Evolutionary conservation across 2,329 filamentous ascomycete genomes (phyloP), one percentile per base, ranked within the genome.

Genomic region (Penicillium sp.): DNA sequence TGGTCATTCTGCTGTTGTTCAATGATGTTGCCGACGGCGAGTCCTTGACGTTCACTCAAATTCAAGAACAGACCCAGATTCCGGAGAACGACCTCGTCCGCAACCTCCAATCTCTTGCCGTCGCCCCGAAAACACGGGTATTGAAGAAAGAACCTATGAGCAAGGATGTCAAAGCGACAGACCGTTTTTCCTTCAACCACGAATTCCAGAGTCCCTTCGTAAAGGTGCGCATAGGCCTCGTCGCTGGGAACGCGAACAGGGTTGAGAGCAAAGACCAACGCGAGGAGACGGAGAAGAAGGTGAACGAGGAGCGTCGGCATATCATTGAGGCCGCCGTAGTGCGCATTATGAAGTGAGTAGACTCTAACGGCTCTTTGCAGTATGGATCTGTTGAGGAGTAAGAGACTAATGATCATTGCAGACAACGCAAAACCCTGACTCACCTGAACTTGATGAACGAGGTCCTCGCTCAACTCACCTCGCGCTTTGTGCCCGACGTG

Each of bases 1-100:
- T 97, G 88, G 74, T 96, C 18, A 83, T 97, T 25, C 71, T 98
- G 18, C 68, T 95, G 39, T 80, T 96, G 0, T 98, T 97, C 77
- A 97, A 97, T 61, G 83, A 91, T 34, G 62, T 94, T 0, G 67
- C 73, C 2, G 58, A 71, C 0, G 74, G 72, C 28, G 66, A 76
- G 45, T 73, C 67, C 18, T 63, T 84, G 6, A 80, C 75, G 0
- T 82, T 78, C 48, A 86, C 93, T 47, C 88, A 95, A 53, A 93
- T 97, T 27, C 86, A 93, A 64, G 83, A 81, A 5, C 78, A 79
- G 57, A 95, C 90, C 1, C 87, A 85, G 56, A 94, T 97, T 27
- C 83, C 89, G 0, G 71, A 76, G 1, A 70, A 76, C 33, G 90
- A 95, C 44, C 77, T 97, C 3, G 78, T 83, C 53, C 81, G 88